Conservation (phyloP, 73 alveolate genomes). For the Uronychia binucleata region DNA sequence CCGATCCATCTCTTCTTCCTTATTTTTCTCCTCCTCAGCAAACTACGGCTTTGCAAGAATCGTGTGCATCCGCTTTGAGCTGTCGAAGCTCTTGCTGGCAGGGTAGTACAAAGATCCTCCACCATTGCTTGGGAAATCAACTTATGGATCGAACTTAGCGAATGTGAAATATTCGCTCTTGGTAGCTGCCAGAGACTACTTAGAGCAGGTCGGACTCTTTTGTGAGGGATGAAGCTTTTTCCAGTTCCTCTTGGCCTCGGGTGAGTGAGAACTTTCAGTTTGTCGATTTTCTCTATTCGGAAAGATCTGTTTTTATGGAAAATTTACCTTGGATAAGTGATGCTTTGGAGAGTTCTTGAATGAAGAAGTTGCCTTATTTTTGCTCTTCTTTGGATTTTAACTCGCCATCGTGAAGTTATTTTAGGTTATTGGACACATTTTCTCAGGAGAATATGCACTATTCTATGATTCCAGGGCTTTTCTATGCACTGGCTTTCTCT, state of each 20-base stretch:
- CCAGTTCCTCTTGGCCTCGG: too few species aligned
- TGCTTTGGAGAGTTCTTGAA: not conserved
- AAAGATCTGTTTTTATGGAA: not conserved
- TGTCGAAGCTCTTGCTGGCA: not conserved
- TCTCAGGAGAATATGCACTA: too few species aligned
- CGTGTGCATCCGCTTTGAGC: not conserved
- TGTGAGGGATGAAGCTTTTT: too few species aligned
- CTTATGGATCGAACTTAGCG: not conserved
- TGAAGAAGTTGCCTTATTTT: not conserved
- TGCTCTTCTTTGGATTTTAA: not conserved
- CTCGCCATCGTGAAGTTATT: too few species aligned
- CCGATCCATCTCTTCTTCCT: too few species aligned
- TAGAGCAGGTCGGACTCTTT: too few species aligned
- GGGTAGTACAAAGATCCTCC: not conserved
- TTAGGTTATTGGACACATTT: too few species aligned
- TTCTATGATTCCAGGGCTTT: too few species aligned
- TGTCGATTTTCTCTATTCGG: not conserved
- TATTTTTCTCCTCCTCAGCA: too few species aligned
- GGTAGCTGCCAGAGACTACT: not conserved
- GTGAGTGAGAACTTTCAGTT: not conserved
- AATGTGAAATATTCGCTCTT: not conserved
- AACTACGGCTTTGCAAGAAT: too few species aligned
- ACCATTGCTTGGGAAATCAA: not conserved
- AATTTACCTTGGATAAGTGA: not conserved
- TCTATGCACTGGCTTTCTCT: not conserved